phyloP scores from a whole-genome alignment of 2,329 filamentous ascomycete genomes.

The Pezicula radicicola region DNA sequence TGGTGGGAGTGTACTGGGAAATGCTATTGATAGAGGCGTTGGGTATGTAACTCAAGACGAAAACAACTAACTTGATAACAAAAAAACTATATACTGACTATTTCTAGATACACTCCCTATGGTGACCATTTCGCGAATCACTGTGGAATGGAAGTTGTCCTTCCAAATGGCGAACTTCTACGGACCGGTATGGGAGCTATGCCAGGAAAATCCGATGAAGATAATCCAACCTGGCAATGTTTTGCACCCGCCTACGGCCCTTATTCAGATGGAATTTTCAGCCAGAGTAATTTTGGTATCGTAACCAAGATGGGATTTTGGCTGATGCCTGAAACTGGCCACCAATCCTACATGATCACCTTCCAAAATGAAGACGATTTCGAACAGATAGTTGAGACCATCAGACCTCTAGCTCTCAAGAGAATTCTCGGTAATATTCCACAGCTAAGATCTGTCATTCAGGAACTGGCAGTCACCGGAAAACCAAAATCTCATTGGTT shows the following conservation, averaged over 20 bases:
- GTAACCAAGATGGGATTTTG: conserved; percentile 53
- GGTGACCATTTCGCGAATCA: conserved; percentile 39
- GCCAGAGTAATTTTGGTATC: conserved; percentile 49
- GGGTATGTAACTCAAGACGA: conserved; percentile 28
- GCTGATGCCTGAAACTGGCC: conserved; percentile 49
- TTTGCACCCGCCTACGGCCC: conserved; percentile 39
- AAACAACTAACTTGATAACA: background rate
- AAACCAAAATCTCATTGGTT: conserved; percentile 25
- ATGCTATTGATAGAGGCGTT: conserved; percentile 41
- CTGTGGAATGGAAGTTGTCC: conserved; percentile 40
- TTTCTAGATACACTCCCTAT: conserved; percentile 39
- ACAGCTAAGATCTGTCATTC: conserved; percentile 27
- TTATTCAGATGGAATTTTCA: conserved; percentile 43
- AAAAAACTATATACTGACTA: too few relatives aligned
- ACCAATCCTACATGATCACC: conserved; percentile 40
- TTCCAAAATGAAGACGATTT: conserved; percentile 47
- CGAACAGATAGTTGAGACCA: conserved; percentile 43
- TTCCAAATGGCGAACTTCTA: conserved; percentile 41
- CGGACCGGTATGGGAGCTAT: conserved; percentile 46
- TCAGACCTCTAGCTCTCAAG: conserved; percentile 30
- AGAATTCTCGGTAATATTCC: conserved; percentile 27
- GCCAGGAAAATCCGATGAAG: conserved; percentile 29
- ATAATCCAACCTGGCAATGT: conserved; percentile 36
- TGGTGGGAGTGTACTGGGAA: conserved; percentile 41
- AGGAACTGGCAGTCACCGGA: conserved; percentile 28